A percentile compares a stretch with the other conserved stretches of the same genome.
Conservation (phyloP, 345 rosid species). For the Eucalyptus cloeziana region DNA sequence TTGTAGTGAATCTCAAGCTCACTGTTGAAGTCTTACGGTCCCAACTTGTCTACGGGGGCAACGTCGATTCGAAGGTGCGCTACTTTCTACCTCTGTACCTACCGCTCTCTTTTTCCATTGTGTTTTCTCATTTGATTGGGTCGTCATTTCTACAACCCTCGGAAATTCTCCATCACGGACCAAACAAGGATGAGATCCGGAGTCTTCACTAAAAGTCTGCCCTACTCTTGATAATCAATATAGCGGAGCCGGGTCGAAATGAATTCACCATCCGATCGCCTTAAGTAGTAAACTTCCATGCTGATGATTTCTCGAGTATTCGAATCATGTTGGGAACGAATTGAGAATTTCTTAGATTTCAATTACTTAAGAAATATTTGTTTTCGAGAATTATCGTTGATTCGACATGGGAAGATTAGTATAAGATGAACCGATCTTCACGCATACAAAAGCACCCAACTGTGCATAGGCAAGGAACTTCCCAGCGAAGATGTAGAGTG, state of each 20-base stretch:
- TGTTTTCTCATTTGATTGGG: not conserved
- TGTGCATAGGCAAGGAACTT: not conserved
- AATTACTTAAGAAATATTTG: not conserved
- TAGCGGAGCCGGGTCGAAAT: not conserved
- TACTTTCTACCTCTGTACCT: not conserved
- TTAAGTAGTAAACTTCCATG: fast-evolving
- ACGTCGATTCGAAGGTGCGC: not conserved
- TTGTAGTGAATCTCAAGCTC: not conserved
- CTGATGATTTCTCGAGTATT: not conserved
- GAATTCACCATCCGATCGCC: not conserved
- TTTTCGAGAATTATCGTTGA: not conserved
- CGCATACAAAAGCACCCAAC: not conserved
- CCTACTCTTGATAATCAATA: not conserved
- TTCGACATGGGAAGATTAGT: not conserved
- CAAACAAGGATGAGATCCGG: not conserved
- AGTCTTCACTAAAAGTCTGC: not conserved
- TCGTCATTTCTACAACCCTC: not conserved
- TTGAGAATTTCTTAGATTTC: not conserved
- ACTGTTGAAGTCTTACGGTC: not conserved
- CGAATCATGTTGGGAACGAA: not conserved
- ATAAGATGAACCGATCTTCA: not conserved
- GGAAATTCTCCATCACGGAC: not conserved
- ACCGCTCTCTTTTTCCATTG: fast-evolving
- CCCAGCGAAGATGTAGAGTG: not conserved
- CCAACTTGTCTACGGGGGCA: not conserved